A percentile compares a stretch with the other conserved stretches of the same genome.
These are phyloP conservation scores for Phytophthora vignae DNA, from an alignment of 352 stramenopile species.

Conservation along the genomic window DNA sequence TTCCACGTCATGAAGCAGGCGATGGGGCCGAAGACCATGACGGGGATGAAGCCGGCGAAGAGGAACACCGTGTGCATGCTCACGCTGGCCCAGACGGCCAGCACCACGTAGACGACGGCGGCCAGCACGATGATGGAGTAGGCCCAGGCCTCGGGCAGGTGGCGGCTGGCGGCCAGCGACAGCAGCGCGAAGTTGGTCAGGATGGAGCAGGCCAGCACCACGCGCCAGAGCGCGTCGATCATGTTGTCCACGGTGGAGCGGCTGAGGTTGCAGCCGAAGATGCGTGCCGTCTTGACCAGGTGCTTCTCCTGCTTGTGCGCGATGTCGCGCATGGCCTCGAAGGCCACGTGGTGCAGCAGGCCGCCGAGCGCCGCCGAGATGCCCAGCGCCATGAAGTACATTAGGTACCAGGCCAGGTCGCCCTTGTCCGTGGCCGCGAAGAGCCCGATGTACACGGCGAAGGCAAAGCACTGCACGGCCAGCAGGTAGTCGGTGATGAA, in stretches of 20 bases:
- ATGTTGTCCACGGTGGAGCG: conserved; percentile 74
- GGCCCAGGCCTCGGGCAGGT: conserved; percentile 78
- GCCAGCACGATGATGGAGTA: conserved; percentile 79
- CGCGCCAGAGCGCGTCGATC: conserved; percentile 83
- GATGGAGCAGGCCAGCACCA: conserved; percentile 85
- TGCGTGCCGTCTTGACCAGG: conserved; percentile 64
- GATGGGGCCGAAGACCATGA: conserved; percentile 83
- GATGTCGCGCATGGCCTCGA: conserved; percentile 75
- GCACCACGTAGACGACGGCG: conserved; percentile 66
- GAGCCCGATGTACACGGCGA: conserved; percentile 81
- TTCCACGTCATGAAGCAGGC: conserved; percentile 81
- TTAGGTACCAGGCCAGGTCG: conserved; percentile 78
- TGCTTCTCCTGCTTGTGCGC: conserved; percentile 78
- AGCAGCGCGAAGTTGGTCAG: conserved; percentile 88
- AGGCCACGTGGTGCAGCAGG: conserved; percentile 84
- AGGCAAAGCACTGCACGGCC: conserved; percentile 85
- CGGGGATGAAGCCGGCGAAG: conserved; percentile 81
- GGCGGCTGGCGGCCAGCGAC: conserved; percentile 76
- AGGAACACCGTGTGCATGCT: conserved; percentile 89
- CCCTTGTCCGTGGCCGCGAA: conserved; percentile 64
- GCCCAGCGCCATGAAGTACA: conserved; percentile 89
- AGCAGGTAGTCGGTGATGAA: conserved; percentile 91
- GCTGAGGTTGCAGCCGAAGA: conserved; percentile 80
- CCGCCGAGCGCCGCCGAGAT: conserved; percentile 82
- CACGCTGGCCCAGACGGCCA: conserved; percentile 83